These are phyloP conservation scores for Candida quercuum DNA, from an alignment of 805 yeast genomes.

Conservation along the genomic window DNA sequence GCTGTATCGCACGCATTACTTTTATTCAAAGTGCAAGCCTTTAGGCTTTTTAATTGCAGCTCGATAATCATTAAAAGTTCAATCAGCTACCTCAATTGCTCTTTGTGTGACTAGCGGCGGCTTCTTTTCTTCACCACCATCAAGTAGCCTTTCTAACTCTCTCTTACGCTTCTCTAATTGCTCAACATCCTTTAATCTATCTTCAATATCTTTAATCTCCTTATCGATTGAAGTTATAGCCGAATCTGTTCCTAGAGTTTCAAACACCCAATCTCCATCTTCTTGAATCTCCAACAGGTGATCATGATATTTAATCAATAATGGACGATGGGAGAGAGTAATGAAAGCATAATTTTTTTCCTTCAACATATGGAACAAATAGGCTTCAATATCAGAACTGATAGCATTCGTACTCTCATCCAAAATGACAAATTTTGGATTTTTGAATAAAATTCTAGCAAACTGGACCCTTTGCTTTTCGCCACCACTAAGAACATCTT, in stretches of 20 bases:
- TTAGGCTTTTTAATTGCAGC: no score
- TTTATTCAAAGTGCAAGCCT: no score
- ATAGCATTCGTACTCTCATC: conserved; percentile 97
- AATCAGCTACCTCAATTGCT: no score
- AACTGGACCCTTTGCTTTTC: conserved; percentile 88
- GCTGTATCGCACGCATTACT: no score
- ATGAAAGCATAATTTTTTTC: conserved; percentile 67
- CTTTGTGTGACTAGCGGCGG: no score
- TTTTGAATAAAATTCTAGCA: conserved; percentile 78
- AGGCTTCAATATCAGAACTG: conserved; percentile 83
- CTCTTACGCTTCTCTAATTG: conserved; percentile 54
- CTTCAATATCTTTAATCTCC: conserved; percentile 65
- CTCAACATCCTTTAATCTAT: conserved; percentile 53
- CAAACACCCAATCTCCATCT: conserved; percentile 53
- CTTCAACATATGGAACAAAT: conserved; percentile 70
- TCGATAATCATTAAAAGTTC: no score
- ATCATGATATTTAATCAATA: conserved; percentile 80
- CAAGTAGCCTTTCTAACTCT: conserved; percentile 40
- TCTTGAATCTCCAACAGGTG: conserved; percentile 63
- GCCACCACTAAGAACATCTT: conserved; percentile 92
- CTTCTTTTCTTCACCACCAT: conserved; percentile 15
- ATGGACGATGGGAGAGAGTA: conserved; percentile 79
- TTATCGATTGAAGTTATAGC: conserved; percentile 65
- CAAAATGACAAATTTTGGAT: conserved; percentile 74
- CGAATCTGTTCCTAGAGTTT: conserved; percentile 59